Base-by-base conservation (phyloP, 2,329 filamentous ascomycete species). In the Sporothrix brasiliensis region DNA sequence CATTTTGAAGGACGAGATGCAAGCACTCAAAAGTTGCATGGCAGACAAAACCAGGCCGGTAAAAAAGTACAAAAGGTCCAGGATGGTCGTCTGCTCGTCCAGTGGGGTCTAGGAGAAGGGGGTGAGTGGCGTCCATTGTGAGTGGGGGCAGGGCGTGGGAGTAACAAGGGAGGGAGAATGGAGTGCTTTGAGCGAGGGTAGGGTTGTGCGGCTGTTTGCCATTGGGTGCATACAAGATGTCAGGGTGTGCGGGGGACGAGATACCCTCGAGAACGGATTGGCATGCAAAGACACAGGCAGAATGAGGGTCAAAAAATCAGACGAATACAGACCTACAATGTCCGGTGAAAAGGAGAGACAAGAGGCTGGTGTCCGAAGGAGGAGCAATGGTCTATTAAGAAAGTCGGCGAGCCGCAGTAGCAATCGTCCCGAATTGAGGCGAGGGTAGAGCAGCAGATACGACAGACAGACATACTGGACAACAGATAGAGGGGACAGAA, bases 121-220 rank as follows among this genome's bases (percentile, higher is more conserved):
- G 58, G 34, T 39, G 58, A 3, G 14, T 11, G 30, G 44, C 34
- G 34, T 21, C 21, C 39, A 11, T 47, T 44, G n/a, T 61, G 10
- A 2, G 34, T 24, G 56, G 56, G 56, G 10, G n/a, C 6, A 34
- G 3, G 39, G 19, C 19, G 13, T 4, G 56, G 30, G 9, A 24
- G 11, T 13, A 21, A 54, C 49, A 30, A 54, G 11, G 21, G 27
- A 24, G n/a, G n/a, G 21, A 60, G 11, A 24, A 61, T 24, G 58
- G 58, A 39, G 58, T n/a, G n/a, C 44, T 47, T 61, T 4, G 54
- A 5, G 14, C 7, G 16, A n/a, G 21, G 13, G 54, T 7, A 44
- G 27, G 60, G 61, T 65, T 65, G 61, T 63, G 60, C 44, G 61
- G 61, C 44, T 65, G 61, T 50, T 63, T 50, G 61, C 44, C 50